Percentiles rank a stretch among this genome's conserved stretches.
These are phyloP conservation scores for Polysphondylium violaceum DNA, from an alignment of 78 protist genomes.

Conservation along the genomic window DNA sequence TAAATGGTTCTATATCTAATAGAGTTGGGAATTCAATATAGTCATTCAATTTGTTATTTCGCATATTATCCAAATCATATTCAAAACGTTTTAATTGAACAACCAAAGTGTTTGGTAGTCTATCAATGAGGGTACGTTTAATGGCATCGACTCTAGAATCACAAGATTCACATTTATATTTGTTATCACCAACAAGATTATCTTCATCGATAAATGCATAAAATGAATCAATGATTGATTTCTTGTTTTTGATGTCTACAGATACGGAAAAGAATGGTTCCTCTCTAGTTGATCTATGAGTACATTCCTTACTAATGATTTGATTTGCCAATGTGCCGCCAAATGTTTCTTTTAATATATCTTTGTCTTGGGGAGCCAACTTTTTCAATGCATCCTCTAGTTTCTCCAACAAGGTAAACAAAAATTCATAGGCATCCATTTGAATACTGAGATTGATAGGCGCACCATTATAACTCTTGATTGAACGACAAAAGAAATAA, in stretches of 20 bases:
- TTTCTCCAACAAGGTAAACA: constrained; percentile 87
- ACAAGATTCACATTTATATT: constrained; percentile 88
- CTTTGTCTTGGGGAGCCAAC: background rate
- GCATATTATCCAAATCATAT: constrained; percentile 80
- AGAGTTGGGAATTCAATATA: constrained; percentile 87
- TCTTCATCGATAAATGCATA: constrained; percentile 89
- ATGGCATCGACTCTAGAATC: constrained; percentile 76
- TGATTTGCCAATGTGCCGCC: constrained; percentile 82
- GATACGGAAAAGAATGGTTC: constrained; percentile 86
- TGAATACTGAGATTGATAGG: constrained; percentile 78
- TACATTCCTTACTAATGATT: constrained; percentile 71
- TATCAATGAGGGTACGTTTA: constrained; percentile 71
- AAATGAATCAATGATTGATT: constrained; percentile 84
- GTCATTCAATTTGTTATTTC: constrained; percentile 83
- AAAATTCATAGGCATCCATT: constrained; percentile 94
- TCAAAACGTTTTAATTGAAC: constrained; percentile 85
- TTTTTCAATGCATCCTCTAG: constrained; percentile 79
- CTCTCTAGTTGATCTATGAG: constrained; percentile 83
- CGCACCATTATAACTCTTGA: constrained; percentile 81
- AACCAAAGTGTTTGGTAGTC: constrained; percentile 74
- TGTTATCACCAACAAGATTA: constrained; percentile 94
- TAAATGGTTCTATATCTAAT: constrained; percentile 87
- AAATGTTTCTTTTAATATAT: constrained; percentile 33
- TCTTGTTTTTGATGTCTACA: constrained; percentile 88
- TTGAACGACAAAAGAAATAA: constrained; percentile 52